These are phyloP conservation scores for Trichomonas vaginalis DNA, from an alignment of 208 protist species.

Conservation along the genomic window DNA sequence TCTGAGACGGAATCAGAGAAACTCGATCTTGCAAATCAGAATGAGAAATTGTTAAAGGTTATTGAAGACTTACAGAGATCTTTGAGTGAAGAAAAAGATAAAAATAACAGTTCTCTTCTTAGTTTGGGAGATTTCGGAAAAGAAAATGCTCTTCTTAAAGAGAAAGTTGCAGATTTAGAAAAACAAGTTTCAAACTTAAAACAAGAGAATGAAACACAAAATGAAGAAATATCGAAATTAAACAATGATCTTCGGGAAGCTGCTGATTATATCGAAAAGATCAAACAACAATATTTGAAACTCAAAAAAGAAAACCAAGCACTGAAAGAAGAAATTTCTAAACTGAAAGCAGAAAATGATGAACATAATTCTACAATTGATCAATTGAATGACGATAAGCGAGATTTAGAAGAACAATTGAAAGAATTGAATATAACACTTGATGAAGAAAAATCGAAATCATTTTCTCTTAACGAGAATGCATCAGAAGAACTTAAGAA, in stretches of 20 bases:
- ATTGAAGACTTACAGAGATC: background rate
- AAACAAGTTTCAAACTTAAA: background rate
- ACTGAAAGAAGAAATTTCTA: background rate
- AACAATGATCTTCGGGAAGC: background rate
- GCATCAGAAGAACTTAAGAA: background rate
- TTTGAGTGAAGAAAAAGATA: too few species aligned
- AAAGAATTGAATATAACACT: background rate
- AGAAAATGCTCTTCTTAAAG: too few species aligned
- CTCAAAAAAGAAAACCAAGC: background rate
- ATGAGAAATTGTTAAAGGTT: background rate
- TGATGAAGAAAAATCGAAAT: background rate
- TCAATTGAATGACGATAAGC: background rate
- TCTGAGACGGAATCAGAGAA: background rate
- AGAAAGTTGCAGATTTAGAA: too few species aligned
- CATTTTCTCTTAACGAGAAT: too few species aligned
- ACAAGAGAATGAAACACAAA: background rate
- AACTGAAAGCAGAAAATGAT: background rate
- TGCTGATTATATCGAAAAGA: background rate
- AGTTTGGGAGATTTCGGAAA: too few species aligned
- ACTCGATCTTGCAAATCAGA: background rate
- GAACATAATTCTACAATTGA: background rate
- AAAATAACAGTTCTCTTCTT: too few species aligned
- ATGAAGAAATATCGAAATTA: background rate
- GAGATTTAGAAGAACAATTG: background rate
- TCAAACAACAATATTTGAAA: background rate